phyloP scores from a whole-genome alignment of 1,139 yeast species.

The Scheffersomyces quercinus region DNA sequence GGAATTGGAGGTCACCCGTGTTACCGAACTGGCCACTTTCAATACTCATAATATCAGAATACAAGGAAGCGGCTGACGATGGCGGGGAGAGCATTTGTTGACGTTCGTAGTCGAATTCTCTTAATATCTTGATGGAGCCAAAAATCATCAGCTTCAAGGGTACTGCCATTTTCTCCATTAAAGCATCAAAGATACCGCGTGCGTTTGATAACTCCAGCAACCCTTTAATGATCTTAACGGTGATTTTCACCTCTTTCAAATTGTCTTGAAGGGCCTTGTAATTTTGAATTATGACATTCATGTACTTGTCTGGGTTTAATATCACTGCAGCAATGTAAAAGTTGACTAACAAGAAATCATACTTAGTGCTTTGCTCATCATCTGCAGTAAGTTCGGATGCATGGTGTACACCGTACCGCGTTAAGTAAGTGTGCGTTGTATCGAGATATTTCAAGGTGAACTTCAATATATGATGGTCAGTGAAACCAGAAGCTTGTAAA shows the following conservation, averaged over 20 bases:
- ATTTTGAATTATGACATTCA: conserved; percentile 23
- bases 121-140: conserved; percentile 31
- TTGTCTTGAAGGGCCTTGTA: conserved; percentile 29
- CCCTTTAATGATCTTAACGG: conserved; percentile 42
- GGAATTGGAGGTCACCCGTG: background rate
- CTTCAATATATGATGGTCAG: conserved; percentile 41
- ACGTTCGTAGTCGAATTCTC: conserved; percentile 18
- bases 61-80: conserved; percentile 10
- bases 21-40: conserved; percentile 2
- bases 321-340: conserved; percentile 46
- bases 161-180: conserved; percentile 24
- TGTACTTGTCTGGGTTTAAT: conserved; percentile 38
- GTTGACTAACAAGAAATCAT: conserved; percentile 34
- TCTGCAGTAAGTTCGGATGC: conserved; percentile 8
- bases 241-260: conserved; percentile 29
- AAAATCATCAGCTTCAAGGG: conserved; percentile 31
- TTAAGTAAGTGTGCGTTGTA: conserved; percentile 31
- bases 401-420: conserved; percentile 5
- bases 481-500: conserved; percentile 20
- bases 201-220: conserved; percentile 33
- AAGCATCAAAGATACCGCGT: conserved; percentile 17
- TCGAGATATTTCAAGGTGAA: conserved; percentile 46
- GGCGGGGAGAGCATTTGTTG: conserved; percentile 1
- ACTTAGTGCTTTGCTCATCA: conserved; percentile 7
- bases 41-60: conserved; percentile 10